These are phyloP conservation scores for Oryza officinalis DNA, from an alignment of 176 grass and related monocot species.

Conservation along the genomic window DNA sequence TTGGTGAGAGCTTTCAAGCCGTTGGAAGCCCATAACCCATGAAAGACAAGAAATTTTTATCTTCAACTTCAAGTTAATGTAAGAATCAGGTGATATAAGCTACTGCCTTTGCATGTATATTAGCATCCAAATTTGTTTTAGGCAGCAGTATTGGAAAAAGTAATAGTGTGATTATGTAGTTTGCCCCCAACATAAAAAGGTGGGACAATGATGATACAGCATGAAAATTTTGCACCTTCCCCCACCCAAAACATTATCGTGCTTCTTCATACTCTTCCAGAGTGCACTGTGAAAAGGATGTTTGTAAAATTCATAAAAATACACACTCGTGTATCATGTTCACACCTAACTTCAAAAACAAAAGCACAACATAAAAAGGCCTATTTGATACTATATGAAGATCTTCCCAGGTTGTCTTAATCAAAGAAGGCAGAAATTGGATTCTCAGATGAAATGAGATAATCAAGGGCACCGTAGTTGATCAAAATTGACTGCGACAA, in stretches of 20 bases:
- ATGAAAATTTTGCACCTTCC: too few species aligned
- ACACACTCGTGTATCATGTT: background rate
- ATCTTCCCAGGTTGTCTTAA: background rate
- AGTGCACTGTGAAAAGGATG: too few species aligned
- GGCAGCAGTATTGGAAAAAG: background rate
- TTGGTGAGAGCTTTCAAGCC: slow-evolving; percentile 10
- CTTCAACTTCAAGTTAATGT: slow-evolving; percentile 8
- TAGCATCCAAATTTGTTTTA: background rate
- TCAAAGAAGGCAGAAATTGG: background rate
- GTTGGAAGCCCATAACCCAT: slow-evolving; percentile 3
- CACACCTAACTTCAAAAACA: background rate
- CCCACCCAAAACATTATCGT: too few species aligned
- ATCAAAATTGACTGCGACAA: slow-evolving; percentile 13
- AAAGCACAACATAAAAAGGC: background rate
- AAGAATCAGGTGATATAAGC: background rate
- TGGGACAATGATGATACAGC: background rate
- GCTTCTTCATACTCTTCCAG: too few species aligned
- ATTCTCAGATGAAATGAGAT: slow-evolving; percentile 9
- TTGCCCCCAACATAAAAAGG: background rate
- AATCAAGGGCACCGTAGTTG: background rate
- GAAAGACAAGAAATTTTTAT: background rate
- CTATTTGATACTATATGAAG: slow-evolving; percentile 14
- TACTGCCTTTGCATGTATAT: background rate
- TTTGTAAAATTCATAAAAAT: background rate
- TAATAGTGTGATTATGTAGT: background rate